These are phyloP conservation scores for Amauroascus niger DNA, from an alignment of 2,329 filamentous ascomycete species.

Conservation along the genomic window DNA sequence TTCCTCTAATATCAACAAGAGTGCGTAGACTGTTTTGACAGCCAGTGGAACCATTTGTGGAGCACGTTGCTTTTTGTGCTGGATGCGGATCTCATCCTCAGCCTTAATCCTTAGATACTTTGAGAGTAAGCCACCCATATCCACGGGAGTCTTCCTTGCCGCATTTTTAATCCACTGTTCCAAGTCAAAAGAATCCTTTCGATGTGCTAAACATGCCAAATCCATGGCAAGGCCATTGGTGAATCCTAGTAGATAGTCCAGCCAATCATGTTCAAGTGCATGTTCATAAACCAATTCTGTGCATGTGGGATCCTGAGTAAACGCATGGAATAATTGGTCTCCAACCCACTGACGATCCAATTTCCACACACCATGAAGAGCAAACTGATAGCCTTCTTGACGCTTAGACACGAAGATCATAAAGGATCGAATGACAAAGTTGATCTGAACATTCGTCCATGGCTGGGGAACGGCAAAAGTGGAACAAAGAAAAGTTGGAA, in stretches of 20 bases:
- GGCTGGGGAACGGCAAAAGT: constrained; percentile 41
- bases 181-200: constrained; percentile 68
- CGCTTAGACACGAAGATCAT: constrained; percentile 73
- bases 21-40: constrained; percentile 71
- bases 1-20: constrained; percentile 71
- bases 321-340: constrained; percentile 65
- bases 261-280: constrained; percentile 71
- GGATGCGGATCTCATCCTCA: constrained; percentile 64
- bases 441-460: constrained; percentile 41
- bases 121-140: constrained; percentile 61
- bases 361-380: constrained; percentile 82
- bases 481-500: constrained; percentile 44
- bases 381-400: constrained; percentile 71
- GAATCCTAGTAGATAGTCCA: constrained; percentile 67
- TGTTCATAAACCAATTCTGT: constrained; percentile 66
- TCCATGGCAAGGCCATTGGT: constrained; percentile 80
- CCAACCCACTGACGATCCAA: constrained; percentile 83
- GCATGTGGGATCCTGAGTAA: constrained; percentile 59
- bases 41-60: constrained; percentile 64
- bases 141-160: constrained; percentile 51
- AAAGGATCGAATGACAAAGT: constrained; percentile 48
- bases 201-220: constrained; percentile 74
- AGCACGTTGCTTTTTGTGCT: constrained; percentile 57
- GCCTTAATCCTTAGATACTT: constrained; percentile 81
- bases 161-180: constrained; percentile 69